These are phyloP conservation scores for Trichoderma sp. DNA, from an alignment of 2,329 filamentous ascomycete genomes.

Conservation along the genomic window DNA sequence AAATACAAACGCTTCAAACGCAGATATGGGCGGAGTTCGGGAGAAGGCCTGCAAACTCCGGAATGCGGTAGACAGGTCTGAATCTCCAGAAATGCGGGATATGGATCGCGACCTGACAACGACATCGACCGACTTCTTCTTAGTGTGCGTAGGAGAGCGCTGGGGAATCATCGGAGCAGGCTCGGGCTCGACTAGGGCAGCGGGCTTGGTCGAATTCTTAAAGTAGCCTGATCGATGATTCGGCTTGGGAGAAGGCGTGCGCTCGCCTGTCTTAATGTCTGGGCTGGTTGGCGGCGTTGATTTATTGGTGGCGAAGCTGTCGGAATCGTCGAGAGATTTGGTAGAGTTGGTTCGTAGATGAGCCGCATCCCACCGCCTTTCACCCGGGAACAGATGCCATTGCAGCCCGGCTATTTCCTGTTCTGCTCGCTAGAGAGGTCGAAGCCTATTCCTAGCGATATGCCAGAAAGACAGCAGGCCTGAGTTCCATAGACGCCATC, in stretches of 20 bases:
- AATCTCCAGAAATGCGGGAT: constrained; percentile 59
- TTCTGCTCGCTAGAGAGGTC: constrained; percentile 21
- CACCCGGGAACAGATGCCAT: constrained; percentile 25
- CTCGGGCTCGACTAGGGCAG: constrained; percentile 40
- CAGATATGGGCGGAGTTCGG: constrained; percentile 56
- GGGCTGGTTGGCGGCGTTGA: constrained; percentile 69
- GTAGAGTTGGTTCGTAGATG: constrained; percentile 51
- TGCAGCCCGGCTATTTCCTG: constrained; percentile 24
- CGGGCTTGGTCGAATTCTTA: constrained; percentile 50
- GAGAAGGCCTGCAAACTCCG: constrained; percentile 60
- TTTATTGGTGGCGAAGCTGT: constrained; percentile 55
- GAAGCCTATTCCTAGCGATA: constrained; percentile 21
- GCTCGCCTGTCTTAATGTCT: constrained; percentile 59
- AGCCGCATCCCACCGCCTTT: constrained; percentile 25
- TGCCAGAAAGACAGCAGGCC: constrained; percentile 21
- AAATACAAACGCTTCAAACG: no score
- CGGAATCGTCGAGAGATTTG: constrained; percentile 71
- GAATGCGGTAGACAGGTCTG: constrained; percentile 53
- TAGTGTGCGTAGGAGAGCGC: constrained; percentile 84
- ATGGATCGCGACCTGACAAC: constrained; percentile 67
- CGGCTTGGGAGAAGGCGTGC: constrained; percentile 57
- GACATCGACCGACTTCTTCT: constrained; percentile 74
- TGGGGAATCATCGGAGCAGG: constrained; percentile 62
- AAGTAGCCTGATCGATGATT: constrained; percentile 72
- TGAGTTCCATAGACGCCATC: constrained; percentile 19